Percentiles rank a stretch among this genome's conserved stretches.
These are phyloP conservation scores for Stentor coeruleus DNA, from an alignment of 73 alveolate species.

Conservation along the genomic window DNA sequence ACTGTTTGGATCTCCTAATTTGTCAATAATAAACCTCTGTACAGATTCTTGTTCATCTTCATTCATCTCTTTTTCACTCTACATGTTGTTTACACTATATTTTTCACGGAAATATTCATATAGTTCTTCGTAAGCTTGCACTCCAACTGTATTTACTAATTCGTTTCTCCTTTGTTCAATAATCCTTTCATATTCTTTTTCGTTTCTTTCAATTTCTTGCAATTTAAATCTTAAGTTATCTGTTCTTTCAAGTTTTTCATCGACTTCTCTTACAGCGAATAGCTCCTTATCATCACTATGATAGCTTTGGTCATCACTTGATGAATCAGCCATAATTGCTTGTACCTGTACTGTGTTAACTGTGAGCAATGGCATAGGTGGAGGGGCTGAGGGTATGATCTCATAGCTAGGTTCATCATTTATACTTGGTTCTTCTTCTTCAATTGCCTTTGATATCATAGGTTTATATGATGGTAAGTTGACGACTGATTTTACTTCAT, in stretches of 20 bases:
- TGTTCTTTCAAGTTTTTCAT: constrained; percentile 24
- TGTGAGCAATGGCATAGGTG: background rate
- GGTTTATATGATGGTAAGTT: background rate
- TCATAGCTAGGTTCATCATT: constrained; percentile 22
- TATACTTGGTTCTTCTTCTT: background rate
- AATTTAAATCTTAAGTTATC: background rate
- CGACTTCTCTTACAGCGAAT: constrained; percentile 29
- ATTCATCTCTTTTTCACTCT: background rate
- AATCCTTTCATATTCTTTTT: constrained; percentile 27
- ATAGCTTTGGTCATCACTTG: constrained; percentile 10
- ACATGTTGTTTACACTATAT: background rate
- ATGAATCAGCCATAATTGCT: background rate
- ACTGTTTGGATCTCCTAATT: background rate
- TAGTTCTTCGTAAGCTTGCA: background rate
- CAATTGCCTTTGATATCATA: background rate
- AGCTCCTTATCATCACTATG: constrained; percentile 13
- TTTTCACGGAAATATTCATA: constrained; percentile 4
- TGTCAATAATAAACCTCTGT: background rate
- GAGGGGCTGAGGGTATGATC: background rate
- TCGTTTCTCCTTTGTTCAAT: background rate
- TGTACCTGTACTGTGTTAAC: background rate
- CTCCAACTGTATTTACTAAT: background rate
- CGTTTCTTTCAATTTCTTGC: background rate
- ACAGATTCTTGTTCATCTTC: background rate
- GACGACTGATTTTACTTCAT: background rate